Evolutionary conservation across 1,139 yeast genomes (phyloP), one percentile per base, ranked within the genome.

Genomic region (Barnettozyma hawaiiensis): DNA sequence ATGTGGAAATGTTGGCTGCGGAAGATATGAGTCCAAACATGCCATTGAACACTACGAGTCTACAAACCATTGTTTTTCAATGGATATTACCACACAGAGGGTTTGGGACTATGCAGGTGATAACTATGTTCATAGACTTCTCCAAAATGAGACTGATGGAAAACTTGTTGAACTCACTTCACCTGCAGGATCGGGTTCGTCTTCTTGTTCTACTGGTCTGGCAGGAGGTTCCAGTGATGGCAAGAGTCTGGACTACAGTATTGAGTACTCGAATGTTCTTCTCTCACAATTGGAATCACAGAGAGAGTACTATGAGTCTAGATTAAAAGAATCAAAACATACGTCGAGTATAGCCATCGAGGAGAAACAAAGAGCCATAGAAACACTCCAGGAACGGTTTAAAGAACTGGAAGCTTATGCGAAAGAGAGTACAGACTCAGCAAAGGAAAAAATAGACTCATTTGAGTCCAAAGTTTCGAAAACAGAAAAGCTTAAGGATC

Each of bases 41-140:
- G 95, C 96, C 0, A 75, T 85, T 38, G 77, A 81, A 50, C 97
- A 90, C 62, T 89, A 78, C 61, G 75, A 80, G 16, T 69, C 69
- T 14, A 81, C 95, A 0, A 83, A 85, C 3, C 97, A 90, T 62
- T 85, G 96, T 57, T 90, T 86, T 65, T 85, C 96, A 0, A 87
- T 90, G 96, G 96, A 89, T 59, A 69, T 85, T 36, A 67, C 71
- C 15, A 78, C 95, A 0, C 94, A 90, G 47, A 68, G 97, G 39
- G 96, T 90, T 2, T 90, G 97, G 97, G 97, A 90, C 60, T 90
- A 90, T 60, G 90, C 92, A 0, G 92, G 92, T 2, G 97, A 90
- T 59, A 81, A 80, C 49, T 90, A 89, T 61, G 97, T 90, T 6
- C 97, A 90, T 63, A 67, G 97, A 41, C 65, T 90, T 36, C 74